phyloP scores from a whole-genome alignment of 768 basidiomycete species.

The Tephrocybe sp. region DNA sequence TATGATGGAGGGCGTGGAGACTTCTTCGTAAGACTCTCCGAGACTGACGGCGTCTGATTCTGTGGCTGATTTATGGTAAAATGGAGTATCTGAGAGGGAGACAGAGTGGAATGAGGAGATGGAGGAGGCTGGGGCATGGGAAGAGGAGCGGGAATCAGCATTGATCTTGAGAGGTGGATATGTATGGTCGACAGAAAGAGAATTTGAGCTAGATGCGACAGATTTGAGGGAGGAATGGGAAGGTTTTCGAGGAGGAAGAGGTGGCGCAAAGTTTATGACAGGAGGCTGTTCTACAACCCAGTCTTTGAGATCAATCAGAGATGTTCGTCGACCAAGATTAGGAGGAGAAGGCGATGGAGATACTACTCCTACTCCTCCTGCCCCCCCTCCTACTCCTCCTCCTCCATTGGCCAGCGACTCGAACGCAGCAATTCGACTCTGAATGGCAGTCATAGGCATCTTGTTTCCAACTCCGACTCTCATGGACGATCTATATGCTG shows the following conservation, averaged over 20 bases:
- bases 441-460: conserved; percentile 46
- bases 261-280: conserved; percentile 42
- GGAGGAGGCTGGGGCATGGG: conserved; percentile 65
- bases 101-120: conserved; percentile 84
- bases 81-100: conserved; percentile 57
- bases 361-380: too few species aligned
- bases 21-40: conserved; percentile 72
- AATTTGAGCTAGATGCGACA: conserved; percentile 40
- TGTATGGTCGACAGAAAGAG: conserved; percentile 53
- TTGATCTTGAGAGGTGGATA: conserved; percentile 48
- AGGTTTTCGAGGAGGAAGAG: conserved; percentile 66
- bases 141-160: conserved; percentile 31
- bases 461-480: conserved; percentile 13
- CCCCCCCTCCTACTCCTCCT: too few species aligned
- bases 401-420: conserved; percentile 41
- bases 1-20: conserved; percentile 50
- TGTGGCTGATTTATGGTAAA: conserved; percentile 22
- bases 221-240: conserved; percentile 48
- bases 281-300: conserved; percentile 70
- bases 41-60: conserved; percentile 55
- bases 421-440: conserved; percentile 63
- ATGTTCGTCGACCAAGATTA: conserved; percentile 49
- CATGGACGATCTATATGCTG: conserved; percentile 64
- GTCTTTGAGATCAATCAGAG: conserved; percentile 69
- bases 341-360: conserved; percentile 53